Conservation (phyloP, 768 basidiomycete species). For the Melanogaster broomeanus region DNA sequence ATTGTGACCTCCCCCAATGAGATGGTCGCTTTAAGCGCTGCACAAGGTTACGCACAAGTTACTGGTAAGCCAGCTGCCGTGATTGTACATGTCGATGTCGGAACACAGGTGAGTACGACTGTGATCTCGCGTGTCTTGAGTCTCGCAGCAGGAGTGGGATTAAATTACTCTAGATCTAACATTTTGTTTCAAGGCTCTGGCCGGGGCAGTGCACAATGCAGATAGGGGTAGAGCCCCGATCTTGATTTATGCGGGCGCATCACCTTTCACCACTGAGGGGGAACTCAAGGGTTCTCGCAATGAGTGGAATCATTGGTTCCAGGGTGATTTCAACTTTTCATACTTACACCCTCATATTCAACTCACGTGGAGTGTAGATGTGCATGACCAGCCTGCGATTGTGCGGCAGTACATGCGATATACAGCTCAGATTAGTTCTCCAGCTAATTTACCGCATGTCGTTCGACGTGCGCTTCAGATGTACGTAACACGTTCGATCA, state of each 20-base stretch:
- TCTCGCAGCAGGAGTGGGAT: not conserved
- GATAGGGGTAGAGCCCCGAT: constrained; percentile 62
- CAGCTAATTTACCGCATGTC: constrained; percentile 49
- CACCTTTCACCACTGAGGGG: constrained; percentile 56
- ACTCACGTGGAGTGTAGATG: constrained; percentile 40
- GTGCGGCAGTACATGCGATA: constrained; percentile 77
- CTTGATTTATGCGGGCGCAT: constrained; percentile 72
- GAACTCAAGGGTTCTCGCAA: constrained; percentile 66
- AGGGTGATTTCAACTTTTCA: constrained; percentile 43
- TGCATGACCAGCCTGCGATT: constrained; percentile 70
- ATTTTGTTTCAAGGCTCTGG: constrained; percentile 50
- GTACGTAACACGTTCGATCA: constrained; percentile 33
- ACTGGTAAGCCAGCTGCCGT: constrained; percentile 69
- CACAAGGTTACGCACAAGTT: constrained; percentile 69
- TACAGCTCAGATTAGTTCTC: constrained; percentile 58
- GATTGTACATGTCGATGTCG: constrained; percentile 74
- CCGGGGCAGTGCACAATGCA: constrained; percentile 73
- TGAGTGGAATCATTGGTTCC: constrained; percentile 75
- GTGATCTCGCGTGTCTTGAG: not conserved
- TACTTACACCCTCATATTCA: not conserved
- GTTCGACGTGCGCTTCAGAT: constrained; percentile 65
- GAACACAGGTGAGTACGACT: constrained; percentile 51
- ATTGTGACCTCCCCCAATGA: constrained; percentile 75
- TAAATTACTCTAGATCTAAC: too few species aligned
- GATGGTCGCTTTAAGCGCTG: constrained; percentile 73